These are phyloP conservation scores for Penstemon newberryi DNA, from an alignment of 257 asterid species.

Conservation along the genomic window DNA sequence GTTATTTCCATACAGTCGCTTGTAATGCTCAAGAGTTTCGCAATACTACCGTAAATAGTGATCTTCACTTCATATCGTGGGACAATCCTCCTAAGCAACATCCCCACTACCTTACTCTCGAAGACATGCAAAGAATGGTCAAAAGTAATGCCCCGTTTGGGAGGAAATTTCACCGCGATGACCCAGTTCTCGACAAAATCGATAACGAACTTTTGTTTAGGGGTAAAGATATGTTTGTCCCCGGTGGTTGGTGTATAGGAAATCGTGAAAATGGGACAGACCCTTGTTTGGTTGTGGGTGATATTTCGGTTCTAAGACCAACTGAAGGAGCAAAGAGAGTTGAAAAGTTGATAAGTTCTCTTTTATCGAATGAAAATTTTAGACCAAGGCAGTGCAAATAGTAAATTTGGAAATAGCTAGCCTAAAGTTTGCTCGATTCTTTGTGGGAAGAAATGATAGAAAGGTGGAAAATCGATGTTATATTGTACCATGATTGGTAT, in stretches of 20 bases:
- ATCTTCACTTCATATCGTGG: slow-evolving; percentile 94
- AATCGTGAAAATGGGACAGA: slow-evolving; percentile 20
- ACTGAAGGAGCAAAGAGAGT: slow-evolving; percentile 78
- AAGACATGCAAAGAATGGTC: slow-evolving; percentile 79
- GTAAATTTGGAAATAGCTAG: slow-evolving; percentile 20
- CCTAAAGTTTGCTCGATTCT: slow-evolving; percentile 25
- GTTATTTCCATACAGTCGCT: not conserved
- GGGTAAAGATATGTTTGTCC: slow-evolving; percentile 64
- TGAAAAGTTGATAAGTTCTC: slow-evolving; percentile 34
- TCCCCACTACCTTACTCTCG: slow-evolving; percentile 71
- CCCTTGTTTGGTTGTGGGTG: slow-evolving; percentile 46
- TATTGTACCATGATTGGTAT: slow-evolving; percentile 10
- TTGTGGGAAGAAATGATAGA: slow-evolving; percentile 23
- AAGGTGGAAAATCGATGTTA: not conserved
- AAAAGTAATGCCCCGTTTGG: slow-evolving; percentile 91
- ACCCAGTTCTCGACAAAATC: slow-evolving; percentile 71
- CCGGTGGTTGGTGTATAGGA: slow-evolving; percentile 95
- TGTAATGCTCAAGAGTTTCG: slow-evolving; percentile 80
- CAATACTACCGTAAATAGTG: slow-evolving; percentile 86
- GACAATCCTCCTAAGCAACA: slow-evolving; percentile 99
- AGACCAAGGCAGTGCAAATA: not conserved
- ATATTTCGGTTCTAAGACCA: slow-evolving; percentile 63
- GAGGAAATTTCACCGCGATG: slow-evolving; percentile 77
- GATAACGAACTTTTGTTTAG: slow-evolving; percentile 71
- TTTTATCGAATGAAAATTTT: slow-evolving; percentile 34